These are phyloP conservation scores for Wolfiporia cocos DNA, from an alignment of 1,284 basidiomycete species.

Conservation along the genomic window DNA sequence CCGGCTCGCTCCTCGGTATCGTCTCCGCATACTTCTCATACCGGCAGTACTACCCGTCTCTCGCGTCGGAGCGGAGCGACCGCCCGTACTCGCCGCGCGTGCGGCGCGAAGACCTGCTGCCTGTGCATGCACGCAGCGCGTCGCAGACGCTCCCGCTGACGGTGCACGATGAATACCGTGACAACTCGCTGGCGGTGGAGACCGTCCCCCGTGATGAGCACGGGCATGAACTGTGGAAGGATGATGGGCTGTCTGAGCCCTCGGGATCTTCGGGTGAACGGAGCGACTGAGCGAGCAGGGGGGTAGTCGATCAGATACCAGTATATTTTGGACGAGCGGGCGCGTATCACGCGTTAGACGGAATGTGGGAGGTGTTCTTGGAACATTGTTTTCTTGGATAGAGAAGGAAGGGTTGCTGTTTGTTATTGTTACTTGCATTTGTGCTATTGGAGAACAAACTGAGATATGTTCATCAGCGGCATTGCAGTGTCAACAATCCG, in stretches of 20 bases:
- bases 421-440: too few relatives aligned
- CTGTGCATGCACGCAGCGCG: slow-evolving; percentile 24
- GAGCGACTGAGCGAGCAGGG: too few relatives aligned
- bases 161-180: neutral
- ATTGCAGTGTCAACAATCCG: neutral
- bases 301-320: too few relatives aligned
- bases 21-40: slow-evolving; percentile 75
- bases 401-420: too few relatives aligned
- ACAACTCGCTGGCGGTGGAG: slow-evolving; percentile 2
- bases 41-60: slow-evolving; percentile 72
- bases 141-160: neutral
- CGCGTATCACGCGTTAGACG: too few relatives aligned
- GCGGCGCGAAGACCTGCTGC: slow-evolving; percentile 35
- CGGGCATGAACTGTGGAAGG: slow-evolving; percentile 6
- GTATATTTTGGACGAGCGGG: too few relatives aligned
- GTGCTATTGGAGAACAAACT: too few relatives aligned
- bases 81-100: slow-evolving; percentile 74
- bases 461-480: too few relatives aligned
- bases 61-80: slow-evolving; percentile 56
- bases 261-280: too few relatives aligned
- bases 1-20: slow-evolving; percentile 75
- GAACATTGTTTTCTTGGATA: too few relatives aligned
- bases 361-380: too few relatives aligned
- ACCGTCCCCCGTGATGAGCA: slow-evolving; percentile 7
- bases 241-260: slow-evolving; percentile 1